Evolutionary conservation across 2,329 filamentous ascomycete species (phyloP), one percentile per base, ranked within the genome.

Genomic region (Penicillium rolfsii): DNA sequence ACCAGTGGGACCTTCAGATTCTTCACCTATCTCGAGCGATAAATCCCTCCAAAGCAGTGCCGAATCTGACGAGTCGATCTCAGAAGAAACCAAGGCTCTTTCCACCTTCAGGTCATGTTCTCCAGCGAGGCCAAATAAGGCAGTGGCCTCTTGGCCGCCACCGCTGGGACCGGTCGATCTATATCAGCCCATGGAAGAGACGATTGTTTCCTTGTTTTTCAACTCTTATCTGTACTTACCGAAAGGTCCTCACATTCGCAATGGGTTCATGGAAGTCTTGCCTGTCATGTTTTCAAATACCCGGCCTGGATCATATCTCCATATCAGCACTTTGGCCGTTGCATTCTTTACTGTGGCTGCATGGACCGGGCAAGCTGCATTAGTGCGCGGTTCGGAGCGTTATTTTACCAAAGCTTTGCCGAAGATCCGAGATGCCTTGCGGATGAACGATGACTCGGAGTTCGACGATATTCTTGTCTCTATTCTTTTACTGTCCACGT

Each of bases 221-320:
- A 73, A 71, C 54, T 73, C 71, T 4, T 73, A 68, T 55, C 46
- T 74, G 5, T 72, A 70, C 49, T 57, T 68, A 2, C 71, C 68
- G 0, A 67, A 67, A 36, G 72, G 71, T 38, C 69, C 67, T 8
- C 58, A 70, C 1, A 64, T 72, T 3, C 56, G 64, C 9, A 61
- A 64, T 35, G 70, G 72, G 1, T 72, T 72, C 41, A 69, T 74
- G 70, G 71, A 73, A 7, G 59, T 72, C 16, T 53, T 74, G 19
- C 72, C 72, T 0, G 49, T 56, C 19, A 61, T 61, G 12, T 73
- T 67, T 46, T 65, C 62, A 5, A 65, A 66, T 19, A 57, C 69
- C 3, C 45, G 55, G 3, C 38, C 55, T 26, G 67, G 61, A 4
- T 73, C 72, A 5, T 64, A 65, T 52, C 38, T 74, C 4, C 65